phyloP scores from a whole-genome alignment of 352 stramenopile genomes.

The Pythium phragmiticola region DNA sequence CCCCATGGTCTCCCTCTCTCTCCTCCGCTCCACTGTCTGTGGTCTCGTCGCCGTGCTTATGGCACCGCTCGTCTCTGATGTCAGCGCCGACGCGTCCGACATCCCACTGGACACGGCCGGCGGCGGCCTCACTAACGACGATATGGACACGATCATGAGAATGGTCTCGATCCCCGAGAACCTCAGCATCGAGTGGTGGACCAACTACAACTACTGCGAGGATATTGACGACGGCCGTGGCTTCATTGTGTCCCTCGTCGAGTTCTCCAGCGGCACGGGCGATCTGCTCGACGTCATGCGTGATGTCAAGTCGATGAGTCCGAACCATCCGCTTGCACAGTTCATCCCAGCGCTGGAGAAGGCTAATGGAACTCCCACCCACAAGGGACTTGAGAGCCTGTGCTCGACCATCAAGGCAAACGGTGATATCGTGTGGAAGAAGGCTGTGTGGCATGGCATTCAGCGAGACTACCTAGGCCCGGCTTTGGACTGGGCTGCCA shows the following conservation, averaged over 20 bases:
- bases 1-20: not conserved
- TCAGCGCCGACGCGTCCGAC: not conserved
- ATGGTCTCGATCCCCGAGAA: conserved; percentile 19
- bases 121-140: not conserved
- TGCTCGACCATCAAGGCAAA: not conserved
- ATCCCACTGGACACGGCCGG: conserved; percentile 1
- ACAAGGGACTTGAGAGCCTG: not conserved
- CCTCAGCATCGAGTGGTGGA: conserved; percentile 12
- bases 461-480: not conserved
- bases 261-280: conserved; percentile 14
- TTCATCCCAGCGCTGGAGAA: conserved; percentile 11
- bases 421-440: not conserved
- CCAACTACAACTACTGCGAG: conserved; percentile 20
- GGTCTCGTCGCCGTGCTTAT: too few relatives aligned
- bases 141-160: conserved; percentile 22
- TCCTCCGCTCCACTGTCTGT: not conserved
- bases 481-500: not conserved
- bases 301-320: conserved; percentile 1
- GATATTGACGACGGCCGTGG: conserved; percentile 12
- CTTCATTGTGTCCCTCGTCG: conserved; percentile 17
- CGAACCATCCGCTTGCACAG: conserved; percentile 2
- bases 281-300: conserved; percentile 14
- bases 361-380: not conserved
- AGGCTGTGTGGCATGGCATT: conserved; percentile 11
- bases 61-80: not conserved